Evolutionary conservation across 2,329 filamentous ascomycete species (phyloP).

Genomic region (Diaporthe amygdali): DNA sequence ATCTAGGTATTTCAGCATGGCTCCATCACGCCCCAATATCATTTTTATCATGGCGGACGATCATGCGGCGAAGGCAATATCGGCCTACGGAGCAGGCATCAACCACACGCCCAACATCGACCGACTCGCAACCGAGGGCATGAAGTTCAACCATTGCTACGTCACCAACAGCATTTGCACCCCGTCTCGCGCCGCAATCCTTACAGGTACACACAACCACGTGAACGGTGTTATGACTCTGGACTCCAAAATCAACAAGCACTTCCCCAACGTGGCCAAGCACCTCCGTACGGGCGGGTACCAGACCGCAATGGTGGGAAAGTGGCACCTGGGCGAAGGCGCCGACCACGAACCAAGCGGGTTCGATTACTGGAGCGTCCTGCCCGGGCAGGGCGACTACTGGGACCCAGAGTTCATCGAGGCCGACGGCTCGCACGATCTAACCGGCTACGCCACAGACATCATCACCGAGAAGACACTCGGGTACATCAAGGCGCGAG

Average conservation of each 20-base stretch:
- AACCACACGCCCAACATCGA: conserved; percentile 58
- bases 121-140: conserved; percentile 52
- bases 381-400: conserved; percentile 58
- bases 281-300: conserved; percentile 51
- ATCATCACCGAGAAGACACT: conserved; percentile 57
- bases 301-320: conserved; percentile 57
- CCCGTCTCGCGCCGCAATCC: conserved; percentile 53
- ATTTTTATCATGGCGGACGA: conserved; percentile 62
- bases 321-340: conserved; percentile 60
- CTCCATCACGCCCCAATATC: conserved; percentile 39
- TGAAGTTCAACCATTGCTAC: conserved; percentile 59
- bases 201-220: conserved; percentile 57
- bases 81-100: conserved; percentile 53
- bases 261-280: conserved; percentile 57
- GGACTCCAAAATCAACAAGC: conserved; percentile 53
- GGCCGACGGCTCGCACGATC: conserved; percentile 34
- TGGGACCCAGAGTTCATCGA: conserved; percentile 56
- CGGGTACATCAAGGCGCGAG: conserved; percentile 41
- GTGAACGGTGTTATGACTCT: conserved; percentile 58
- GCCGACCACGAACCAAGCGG: conserved; percentile 50
- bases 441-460: conserved; percentile 54
- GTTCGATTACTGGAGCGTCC: conserved; percentile 57
- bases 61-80: conserved; percentile 57
- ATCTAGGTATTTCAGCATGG: neutral
- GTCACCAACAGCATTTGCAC: conserved; percentile 60